Evolutionary conservation across 495 filamentous ascomycete species (phyloP).

Genomic region (Podospora anserina): DNA sequence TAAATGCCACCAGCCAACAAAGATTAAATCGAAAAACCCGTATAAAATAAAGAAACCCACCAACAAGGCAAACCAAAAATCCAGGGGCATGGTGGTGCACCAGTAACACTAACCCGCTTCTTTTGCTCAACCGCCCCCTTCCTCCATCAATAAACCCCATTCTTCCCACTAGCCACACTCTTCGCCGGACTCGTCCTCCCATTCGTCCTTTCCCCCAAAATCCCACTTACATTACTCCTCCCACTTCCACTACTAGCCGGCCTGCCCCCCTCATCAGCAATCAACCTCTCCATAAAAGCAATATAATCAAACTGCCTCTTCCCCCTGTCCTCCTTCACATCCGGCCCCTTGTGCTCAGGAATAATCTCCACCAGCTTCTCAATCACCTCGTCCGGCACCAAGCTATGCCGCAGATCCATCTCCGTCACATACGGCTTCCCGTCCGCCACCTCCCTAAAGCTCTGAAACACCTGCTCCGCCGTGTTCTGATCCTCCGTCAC

Average conservation of each 20-base stretch:
- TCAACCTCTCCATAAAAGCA: conserved; percentile 84
- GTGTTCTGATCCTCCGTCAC: conserved; percentile 98
- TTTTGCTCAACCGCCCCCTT: background rate
- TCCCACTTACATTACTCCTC: background rate
- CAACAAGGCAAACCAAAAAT: background rate
- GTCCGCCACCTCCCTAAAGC: conserved; percentile 94
- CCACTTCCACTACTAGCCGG: conserved; percentile 7
- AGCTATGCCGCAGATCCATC: conserved; percentile 87
- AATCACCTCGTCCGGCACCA: conserved; percentile 93
- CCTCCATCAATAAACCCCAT: conserved; percentile 12
- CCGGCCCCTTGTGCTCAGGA: conserved; percentile 74
- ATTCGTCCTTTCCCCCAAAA: conserved; percentile 1
- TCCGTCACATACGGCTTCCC: conserved; percentile 99
- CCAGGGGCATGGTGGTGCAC: background rate
- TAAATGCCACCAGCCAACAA: background rate
- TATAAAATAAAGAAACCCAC: background rate
- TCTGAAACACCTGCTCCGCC: conserved; percentile 95
- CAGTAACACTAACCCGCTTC: background rate
- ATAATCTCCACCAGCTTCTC: conserved; percentile 86
- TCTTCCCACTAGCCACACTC: conserved; percentile 15
- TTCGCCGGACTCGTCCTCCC: conserved; percentile 1
- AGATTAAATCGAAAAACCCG: background rate
- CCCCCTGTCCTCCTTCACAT: conserved; percentile 72
- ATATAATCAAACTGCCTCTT: conserved; percentile 86
- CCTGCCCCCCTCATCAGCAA: conserved; percentile 28